These are phyloP conservation scores for Aspergillus neotritici DNA, from an alignment of 2,329 filamentous ascomycete genomes.

Conservation along the genomic window DNA sequence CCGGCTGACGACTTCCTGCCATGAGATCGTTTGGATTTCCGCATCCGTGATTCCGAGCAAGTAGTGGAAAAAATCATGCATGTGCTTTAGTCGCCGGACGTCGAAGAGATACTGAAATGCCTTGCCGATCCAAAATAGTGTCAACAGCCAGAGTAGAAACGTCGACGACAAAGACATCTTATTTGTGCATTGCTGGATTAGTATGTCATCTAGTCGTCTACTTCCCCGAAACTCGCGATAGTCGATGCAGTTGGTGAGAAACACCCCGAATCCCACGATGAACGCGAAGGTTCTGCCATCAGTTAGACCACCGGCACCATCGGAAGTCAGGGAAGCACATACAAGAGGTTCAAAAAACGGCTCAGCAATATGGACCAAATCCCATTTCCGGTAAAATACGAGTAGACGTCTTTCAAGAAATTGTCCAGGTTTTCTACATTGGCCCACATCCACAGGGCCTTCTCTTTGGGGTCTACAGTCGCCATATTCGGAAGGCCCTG, in stretches of 20 bases:
- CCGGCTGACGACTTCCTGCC: constrained; percentile 82
- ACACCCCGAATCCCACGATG: constrained; percentile 74
- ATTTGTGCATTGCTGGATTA: constrained; percentile 68
- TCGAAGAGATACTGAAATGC: constrained; percentile 68
- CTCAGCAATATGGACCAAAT: constrained; percentile 78
- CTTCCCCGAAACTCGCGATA: constrained; percentile 66
- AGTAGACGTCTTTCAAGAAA: constrained; percentile 79
- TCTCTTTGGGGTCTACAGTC: constrained; percentile 59
- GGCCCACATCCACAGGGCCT: constrained; percentile 86
- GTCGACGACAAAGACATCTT: constrained; percentile 73
- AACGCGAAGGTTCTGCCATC: constrained; percentile 68
- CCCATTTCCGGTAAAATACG: constrained; percentile 77
- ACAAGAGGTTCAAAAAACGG: constrained; percentile 67
- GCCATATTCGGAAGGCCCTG: constrained; percentile 31
- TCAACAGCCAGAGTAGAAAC: constrained; percentile 74
- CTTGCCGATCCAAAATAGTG: constrained; percentile 79
- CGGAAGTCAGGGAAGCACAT: constrained; percentile 32
- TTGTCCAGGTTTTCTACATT: constrained; percentile 85
- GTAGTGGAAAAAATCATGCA: constrained; percentile 81
- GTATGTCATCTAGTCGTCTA: constrained; percentile 55
- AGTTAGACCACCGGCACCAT: constrained; percentile 24
- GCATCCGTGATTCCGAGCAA: constrained; percentile 75
- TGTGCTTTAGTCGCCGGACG: constrained; percentile 64
- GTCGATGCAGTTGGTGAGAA: constrained; percentile 79
- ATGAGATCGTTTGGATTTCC: constrained; percentile 91